Percentiles rank a stretch among this genome's conserved stretches.
These are phyloP conservation scores for Tylopilus rubrobrunneus DNA, from an alignment of 768 basidiomycete species.

Conservation along the genomic window DNA sequence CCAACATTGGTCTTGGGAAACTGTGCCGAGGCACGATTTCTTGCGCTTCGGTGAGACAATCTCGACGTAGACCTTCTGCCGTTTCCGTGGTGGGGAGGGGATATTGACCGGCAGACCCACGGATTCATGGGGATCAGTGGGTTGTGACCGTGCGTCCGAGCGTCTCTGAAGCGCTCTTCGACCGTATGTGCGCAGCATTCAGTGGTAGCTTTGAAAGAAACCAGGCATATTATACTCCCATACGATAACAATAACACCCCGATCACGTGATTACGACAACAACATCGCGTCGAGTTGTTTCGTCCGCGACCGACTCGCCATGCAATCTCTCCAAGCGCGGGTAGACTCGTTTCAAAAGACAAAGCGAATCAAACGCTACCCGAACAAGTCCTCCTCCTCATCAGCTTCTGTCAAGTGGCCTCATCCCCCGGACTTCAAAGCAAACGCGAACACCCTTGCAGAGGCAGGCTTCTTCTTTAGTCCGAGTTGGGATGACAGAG, in stretches of 20 bases:
- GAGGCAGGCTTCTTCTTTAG: constrained; percentile 88
- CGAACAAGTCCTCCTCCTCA: constrained; percentile 44
- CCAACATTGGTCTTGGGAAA: background rate
- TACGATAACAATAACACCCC: too few species aligned
- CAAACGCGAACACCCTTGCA: constrained; percentile 73
- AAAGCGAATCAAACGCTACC: constrained; percentile 52
- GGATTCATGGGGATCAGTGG: background rate
- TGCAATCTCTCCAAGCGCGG: constrained; percentile 56
- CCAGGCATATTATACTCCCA: too few species aligned
- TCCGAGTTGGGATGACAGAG: constrained; percentile 62
- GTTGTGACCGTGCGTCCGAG: background rate
- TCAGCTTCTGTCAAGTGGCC: constrained; percentile 68
- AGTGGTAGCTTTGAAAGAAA: background rate
- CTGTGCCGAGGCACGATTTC: background rate
- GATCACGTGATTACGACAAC: constrained; percentile 1
- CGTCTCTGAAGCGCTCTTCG: constrained; percentile 21
- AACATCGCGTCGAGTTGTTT: too few species aligned
- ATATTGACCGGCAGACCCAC: background rate
- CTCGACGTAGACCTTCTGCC: constrained; percentile 31
- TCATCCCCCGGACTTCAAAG: constrained; percentile 57
- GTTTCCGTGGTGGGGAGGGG: constrained; percentile 26
- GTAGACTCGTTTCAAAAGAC: constrained; percentile 67
- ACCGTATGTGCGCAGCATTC: constrained; percentile 37
- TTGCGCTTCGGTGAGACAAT: constrained; percentile 17
- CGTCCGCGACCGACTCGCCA: background rate